Conservation (phyloP, 495 filamentous ascomycete genomes). For the Glarea lozoyensis region DNA sequence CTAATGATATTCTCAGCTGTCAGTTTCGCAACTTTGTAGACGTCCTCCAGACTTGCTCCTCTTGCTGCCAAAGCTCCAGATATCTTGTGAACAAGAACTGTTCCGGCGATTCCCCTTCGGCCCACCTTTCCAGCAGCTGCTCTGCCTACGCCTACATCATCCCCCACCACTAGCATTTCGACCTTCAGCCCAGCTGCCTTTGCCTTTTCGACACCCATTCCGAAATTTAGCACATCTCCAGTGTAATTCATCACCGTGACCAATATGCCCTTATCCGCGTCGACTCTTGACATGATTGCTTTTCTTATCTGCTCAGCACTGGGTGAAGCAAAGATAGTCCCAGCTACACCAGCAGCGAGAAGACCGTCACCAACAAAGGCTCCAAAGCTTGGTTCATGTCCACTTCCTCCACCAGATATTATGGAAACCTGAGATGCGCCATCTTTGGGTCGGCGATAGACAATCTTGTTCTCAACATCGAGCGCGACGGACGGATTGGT, state of each 20-base stretch:
- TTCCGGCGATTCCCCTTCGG: constrained; percentile 83
- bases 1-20: constrained; percentile 71
- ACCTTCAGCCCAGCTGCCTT: constrained; percentile 69
- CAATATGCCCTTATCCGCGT: constrained; percentile 63
- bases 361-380: constrained; percentile 60
- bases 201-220: constrained; percentile 89
- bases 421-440: constrained; percentile 51
- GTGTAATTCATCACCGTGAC: constrained; percentile 63
- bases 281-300: constrained; percentile 63
- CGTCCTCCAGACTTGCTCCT: constrained; percentile 56
- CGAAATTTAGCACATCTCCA: constrained; percentile 91
- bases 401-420: constrained; percentile 83
- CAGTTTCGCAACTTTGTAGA: constrained; percentile 60
- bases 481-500: constrained; percentile 81
- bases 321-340: constrained; percentile 89
- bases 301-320: constrained; percentile 77
- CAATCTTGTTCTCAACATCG: constrained; percentile 74
- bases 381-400: constrained; percentile 88
- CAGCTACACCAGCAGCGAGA: constrained; percentile 79
- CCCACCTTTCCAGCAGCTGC: constrained; percentile 82
- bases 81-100: constrained; percentile 84
- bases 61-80: constrained; percentile 73
- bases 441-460: constrained; percentile 61
- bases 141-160: constrained; percentile 89
- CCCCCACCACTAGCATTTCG: constrained; percentile 92